Percentiles rank a stretch among this genome's conserved stretches.
Conservation (phyloP, 208 protist species). For the Acanthamoeba royreba region DNA sequence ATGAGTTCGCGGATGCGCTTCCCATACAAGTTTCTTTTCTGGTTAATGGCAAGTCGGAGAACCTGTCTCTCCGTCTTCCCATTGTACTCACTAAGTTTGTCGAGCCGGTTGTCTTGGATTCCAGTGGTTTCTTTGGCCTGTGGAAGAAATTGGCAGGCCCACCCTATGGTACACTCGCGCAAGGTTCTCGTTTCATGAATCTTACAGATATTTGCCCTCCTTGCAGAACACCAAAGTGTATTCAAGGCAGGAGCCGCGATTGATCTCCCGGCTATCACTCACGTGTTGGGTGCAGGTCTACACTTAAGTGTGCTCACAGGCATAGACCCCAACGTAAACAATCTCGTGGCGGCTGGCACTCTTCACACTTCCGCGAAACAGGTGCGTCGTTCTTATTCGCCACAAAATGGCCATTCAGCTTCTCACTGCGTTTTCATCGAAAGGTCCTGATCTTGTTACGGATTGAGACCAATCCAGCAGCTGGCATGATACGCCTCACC, state of each 20-base stretch:
- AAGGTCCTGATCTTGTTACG: background rate
- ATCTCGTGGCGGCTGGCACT: slow-evolving; percentile 23
- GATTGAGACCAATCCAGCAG: slow-evolving; percentile 26
- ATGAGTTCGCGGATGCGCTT: slow-evolving; percentile 23
- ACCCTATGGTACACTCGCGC: background rate
- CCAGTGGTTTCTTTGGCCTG: slow-evolving; percentile 14
- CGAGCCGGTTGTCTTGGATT: background rate
- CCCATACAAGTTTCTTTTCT: slow-evolving; percentile 35
- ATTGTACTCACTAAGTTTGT: slow-evolving; percentile 55
- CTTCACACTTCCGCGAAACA: slow-evolving; percentile 18
- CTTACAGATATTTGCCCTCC: background rate
- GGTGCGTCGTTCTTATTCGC: background rate
- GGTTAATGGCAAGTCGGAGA: slow-evolving; percentile 23
- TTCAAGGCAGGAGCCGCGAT: background rate
- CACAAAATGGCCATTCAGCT: background rate
- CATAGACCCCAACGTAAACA: slow-evolving; percentile 33
- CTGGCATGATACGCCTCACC: slow-evolving; percentile 29
- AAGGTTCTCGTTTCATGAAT: background rate
- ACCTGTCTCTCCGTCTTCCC: slow-evolving; percentile 25
- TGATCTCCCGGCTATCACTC: background rate
- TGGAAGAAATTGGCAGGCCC: slow-evolving; percentile 47
- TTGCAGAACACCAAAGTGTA: slow-evolving; percentile 31
- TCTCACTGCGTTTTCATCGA: background rate
- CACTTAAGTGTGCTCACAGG: background rate
- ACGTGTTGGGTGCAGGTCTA: background rate